Evolutionary conservation across 495 filamentous ascomycete species (phyloP), one percentile per base, ranked within the genome.

Genomic region (Hypoxylon cercidicola): DNA sequence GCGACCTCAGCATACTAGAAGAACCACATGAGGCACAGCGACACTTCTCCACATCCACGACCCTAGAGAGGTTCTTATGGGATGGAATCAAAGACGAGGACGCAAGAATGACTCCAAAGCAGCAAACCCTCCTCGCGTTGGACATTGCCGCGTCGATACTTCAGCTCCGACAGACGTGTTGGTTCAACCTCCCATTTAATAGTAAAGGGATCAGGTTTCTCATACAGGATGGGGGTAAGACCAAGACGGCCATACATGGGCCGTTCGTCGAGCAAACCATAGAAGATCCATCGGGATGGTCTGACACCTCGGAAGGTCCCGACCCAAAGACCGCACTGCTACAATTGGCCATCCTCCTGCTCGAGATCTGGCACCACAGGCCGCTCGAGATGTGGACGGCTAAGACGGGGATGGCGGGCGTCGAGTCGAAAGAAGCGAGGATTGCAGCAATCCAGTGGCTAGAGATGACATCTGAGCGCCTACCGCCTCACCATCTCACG

Each of bases 301-400:
- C n/a, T 18, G n/a, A 21, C 13, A 12, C 21, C 21, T 8, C 23
- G 4, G 18, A 47, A 16, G 40, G 12, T 1, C 25, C 28, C 6
- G 60, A 57, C 11, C 55, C 62, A 13, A 57, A 66, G 41, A n/a
- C 44, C 9, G 39, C 46, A n/a, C 46, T 70, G 13, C 37, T 70
- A 9, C 62, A 66, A 39, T 46, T 70, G 11, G 67, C 61, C 12
- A 66, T 70, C 20, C 47, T 70, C 3, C 54, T 66, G 1, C 40
- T 70, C 3, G 67, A 70, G 48, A 66, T 70, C 10, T 66, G 67
- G 67, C 57, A 70, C 40, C 15, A 43, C 21, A 45, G 43, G 20
- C 32, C 66, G 9, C 46, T 69, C 6, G 61, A 72, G 32, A 54
- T 30, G 15, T 47, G 55, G 18, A 20, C 44, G 15, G 16, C 15